Evolutionary conservation across 1,139 yeast genomes (phyloP), one percentile per base, ranked within the genome.

Genomic region (Blastobotrys indianensis): DNA sequence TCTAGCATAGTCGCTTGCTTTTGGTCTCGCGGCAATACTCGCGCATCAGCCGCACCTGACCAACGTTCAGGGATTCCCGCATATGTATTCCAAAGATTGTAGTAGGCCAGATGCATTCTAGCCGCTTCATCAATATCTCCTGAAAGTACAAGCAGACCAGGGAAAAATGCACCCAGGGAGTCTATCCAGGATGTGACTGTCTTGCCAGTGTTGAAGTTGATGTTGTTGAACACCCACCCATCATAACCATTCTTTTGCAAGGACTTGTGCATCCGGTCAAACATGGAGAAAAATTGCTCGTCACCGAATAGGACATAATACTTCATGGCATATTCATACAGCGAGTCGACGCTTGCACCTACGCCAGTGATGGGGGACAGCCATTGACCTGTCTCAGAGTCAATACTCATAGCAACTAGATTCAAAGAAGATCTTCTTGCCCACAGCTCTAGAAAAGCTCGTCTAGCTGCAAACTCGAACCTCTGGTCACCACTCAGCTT

Each of bases 281-380:
- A 90, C 0, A 86, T 79, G 0, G 69, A 60, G 65, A 75, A 71
- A 61, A 85, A 71, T 32, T 73, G 68, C 12, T 72, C 70, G 60
- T 88, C 95, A 55, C 84, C 72, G 52, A 88, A 87, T 8, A 90
- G 59, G 10, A 88, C 76, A 2, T 90, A 70, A 23, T 81, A 79
- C 59, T 90, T 90, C 33, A 86, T 72, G 0, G 95, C 85, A 62
- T 90, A 86, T 60, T 90, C 97, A 61, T 84, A 90, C 58, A 85
- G 86, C 0, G 96, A 87, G 65, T 90, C 97, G n/a, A 86, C 77
- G 2, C 95, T 84, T 0, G 97, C 97, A 0, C 97, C 97, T 8
- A 85, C 74, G 0, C 97, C 96, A 0, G 92, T 77, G 37, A 80
- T 67, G 0, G 75, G 64, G 47, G 83, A 83, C 35, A 70, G 67